Conservation (phyloP, 768 basidiomycete genomes). For the Tylopilus rubrobrunneus region DNA sequence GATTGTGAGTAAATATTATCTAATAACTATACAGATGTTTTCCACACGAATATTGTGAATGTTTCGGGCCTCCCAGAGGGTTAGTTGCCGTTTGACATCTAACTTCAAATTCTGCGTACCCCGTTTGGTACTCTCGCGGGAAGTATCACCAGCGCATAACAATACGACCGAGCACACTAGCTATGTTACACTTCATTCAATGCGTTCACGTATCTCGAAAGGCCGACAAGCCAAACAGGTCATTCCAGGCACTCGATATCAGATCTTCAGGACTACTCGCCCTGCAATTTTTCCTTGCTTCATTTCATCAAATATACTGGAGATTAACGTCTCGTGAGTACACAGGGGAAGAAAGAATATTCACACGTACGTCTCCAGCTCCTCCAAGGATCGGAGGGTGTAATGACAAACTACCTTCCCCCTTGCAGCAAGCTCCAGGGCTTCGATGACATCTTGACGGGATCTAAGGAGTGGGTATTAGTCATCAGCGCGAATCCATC, state of each 20-base stretch:
- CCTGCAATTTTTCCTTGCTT: conserved; percentile 13
- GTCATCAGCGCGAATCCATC: not conserved
- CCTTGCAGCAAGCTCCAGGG: conserved; percentile 39
- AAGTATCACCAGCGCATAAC: too few relatives aligned
- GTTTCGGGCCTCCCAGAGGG: too few relatives aligned
- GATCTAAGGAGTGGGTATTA: conserved; percentile 21
- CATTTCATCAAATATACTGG: conserved; percentile 23
- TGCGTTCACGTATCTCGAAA: not conserved
- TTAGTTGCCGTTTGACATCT: too few relatives aligned
- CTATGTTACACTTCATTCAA: not conserved
- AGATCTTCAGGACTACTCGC: conserved; percentile 21
- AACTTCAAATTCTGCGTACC: too few relatives aligned
- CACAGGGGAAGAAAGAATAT: not conserved
- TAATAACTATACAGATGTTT: too few relatives aligned
- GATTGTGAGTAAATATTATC: too few relatives aligned
- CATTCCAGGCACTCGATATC: not conserved
- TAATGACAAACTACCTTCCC: conserved; percentile 38
- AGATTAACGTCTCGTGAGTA: not conserved
- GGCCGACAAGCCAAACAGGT: not conserved
- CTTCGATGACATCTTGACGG: conserved; percentile 45
- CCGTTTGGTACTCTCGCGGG: too few relatives aligned
- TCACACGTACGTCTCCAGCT: conserved; percentile 24
- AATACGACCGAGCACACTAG: not conserved
- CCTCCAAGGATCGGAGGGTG: conserved; percentile 22
- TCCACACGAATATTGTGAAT: too few relatives aligned